Evolutionary conservation across 1,284 basidiomycete genomes (phyloP), one percentile per base, ranked within the genome.

Genomic region (Leccinum cinnamomeum): DNA sequence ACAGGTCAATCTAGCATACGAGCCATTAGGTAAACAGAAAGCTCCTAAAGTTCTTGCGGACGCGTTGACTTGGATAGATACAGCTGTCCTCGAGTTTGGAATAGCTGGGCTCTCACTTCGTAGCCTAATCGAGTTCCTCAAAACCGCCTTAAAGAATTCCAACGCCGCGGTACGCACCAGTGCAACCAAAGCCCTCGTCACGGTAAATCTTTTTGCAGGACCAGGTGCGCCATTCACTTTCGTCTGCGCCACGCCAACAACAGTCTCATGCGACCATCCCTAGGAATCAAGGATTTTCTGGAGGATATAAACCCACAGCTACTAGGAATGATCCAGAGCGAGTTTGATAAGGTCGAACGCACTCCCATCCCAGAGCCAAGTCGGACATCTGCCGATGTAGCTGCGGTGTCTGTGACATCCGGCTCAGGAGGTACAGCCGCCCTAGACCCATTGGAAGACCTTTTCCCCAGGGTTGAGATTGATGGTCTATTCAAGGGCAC

Each of bases 31-130:
- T 14, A 97, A 95, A 76, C 94, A 95, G 74, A 99, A 99, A 75
- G 97, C 97, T 0, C 97, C 97, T 0, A 99, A 99, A 78, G 94
- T 96, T 30, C 84, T 98, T 44, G 95, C 96, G 0, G 97, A 99
- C 74, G 90, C 95, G 0, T 76, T 98, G 54, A 78, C 83, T 20
- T 99, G 97, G 95, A 86, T 98, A 62, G 95, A 97, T 64, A 85
- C 88, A 61, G 89, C 91, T 11, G 77, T 99, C 30, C 83, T 82
- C n/a, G 97, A 98, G 62, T 99, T 99, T 74, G 97, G 97, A 33
- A 91, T 95, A 60, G 83, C 85, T 16, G 97, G 96, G 8, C 75
- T 99, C 16, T 88, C 93, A 2, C 81, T 99, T 53, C 86, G 92
- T 59, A 86, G 82, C 62, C 79, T 99, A 39, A 95, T 99, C 63